Conservation (phyloP, 768 basidiomycete genomes). For the Hysterangium stoloniferum region DNA sequence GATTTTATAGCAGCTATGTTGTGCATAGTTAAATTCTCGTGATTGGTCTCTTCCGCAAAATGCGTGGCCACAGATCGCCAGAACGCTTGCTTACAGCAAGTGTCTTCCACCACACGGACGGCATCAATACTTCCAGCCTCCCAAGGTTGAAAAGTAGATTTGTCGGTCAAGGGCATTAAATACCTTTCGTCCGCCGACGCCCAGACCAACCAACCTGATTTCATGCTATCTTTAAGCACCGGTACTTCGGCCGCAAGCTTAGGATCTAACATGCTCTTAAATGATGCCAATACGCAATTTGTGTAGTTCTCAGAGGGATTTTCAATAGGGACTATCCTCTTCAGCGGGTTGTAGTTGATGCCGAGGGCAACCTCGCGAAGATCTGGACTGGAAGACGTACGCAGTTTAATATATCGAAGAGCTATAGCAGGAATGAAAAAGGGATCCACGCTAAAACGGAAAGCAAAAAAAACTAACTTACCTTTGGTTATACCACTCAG, state of each 20-base stretch:
- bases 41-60: slow-evolving; percentile 73
- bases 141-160: slow-evolving; percentile 54
- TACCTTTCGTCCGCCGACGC: slow-evolving; percentile 37
- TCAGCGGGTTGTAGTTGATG: slow-evolving; percentile 61
- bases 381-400: slow-evolving; percentile 52
- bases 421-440: slow-evolving; percentile 29
- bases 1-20: slow-evolving; percentile 69
- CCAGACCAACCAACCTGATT: slow-evolving; percentile 69
- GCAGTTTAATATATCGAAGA: slow-evolving; percentile 76
- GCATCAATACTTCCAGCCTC: slow-evolving; percentile 44
- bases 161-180: slow-evolving; percentile 36
- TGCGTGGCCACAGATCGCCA: slow-evolving; percentile 65
- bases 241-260: slow-evolving; percentile 28
- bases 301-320: slow-evolving; percentile 47
- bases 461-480: not conserved
- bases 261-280: slow-evolving; percentile 41
- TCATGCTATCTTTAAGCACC: slow-evolving; percentile 49
- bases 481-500: slow-evolving; percentile 9
- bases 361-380: slow-evolving; percentile 49
- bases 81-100: slow-evolving; percentile 41
- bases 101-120: slow-evolving; percentile 40
- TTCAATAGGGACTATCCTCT: slow-evolving; percentile 37
- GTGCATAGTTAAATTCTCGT: slow-evolving; percentile 55
- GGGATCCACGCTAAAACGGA: slow-evolving; percentile 9
- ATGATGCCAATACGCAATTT: slow-evolving; percentile 45